Evolutionary conservation across 768 basidiomycete species (phyloP).

Genomic region (Tricholoma hemisulphureum): DNA sequence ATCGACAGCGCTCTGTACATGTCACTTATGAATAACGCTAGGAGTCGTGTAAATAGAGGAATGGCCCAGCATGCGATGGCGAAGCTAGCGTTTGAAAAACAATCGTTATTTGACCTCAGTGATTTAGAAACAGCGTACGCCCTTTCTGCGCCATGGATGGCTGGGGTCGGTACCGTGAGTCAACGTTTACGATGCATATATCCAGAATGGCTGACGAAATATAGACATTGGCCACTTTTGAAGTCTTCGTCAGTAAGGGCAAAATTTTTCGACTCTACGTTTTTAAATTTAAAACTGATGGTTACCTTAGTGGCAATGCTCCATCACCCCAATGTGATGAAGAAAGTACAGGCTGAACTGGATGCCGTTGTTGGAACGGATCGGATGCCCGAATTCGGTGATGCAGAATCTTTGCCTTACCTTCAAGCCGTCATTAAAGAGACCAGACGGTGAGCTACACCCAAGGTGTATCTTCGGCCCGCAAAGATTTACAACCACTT

Average conservation of each 20-base stretch:
- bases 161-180: conserved; percentile 43
- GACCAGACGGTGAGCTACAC: conserved; percentile 9
- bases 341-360: conserved; percentile 39
- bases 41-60: conserved; percentile 37
- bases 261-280: too few species aligned
- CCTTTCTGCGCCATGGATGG: conserved; percentile 41
- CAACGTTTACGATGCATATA: neutral
- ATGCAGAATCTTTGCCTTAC: conserved; percentile 27
- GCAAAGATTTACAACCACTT: neutral
- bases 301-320: conserved; percentile 38
- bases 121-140: conserved; percentile 44
- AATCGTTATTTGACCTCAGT: conserved; percentile 33
- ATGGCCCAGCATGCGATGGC: conserved; percentile 38
- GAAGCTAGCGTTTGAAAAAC: conserved; percentile 33
- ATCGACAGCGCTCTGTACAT: conserved; percentile 38
- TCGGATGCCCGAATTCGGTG: conserved; percentile 38
- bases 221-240: neutral
- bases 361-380: conserved; percentile 35
- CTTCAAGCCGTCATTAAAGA: conserved; percentile 37
- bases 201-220: neutral
- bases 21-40: conserved; percentile 39
- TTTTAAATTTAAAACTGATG: too few species aligned
- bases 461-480: too few species aligned
- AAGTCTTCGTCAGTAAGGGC: neutral
- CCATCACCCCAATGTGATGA: conserved; percentile 35